Percentiles rank a stretch among this genome's conserved stretches.
Conservation (phyloP, 192 early-diverging fungal genomes). For the Coemansia sp. region DNA sequence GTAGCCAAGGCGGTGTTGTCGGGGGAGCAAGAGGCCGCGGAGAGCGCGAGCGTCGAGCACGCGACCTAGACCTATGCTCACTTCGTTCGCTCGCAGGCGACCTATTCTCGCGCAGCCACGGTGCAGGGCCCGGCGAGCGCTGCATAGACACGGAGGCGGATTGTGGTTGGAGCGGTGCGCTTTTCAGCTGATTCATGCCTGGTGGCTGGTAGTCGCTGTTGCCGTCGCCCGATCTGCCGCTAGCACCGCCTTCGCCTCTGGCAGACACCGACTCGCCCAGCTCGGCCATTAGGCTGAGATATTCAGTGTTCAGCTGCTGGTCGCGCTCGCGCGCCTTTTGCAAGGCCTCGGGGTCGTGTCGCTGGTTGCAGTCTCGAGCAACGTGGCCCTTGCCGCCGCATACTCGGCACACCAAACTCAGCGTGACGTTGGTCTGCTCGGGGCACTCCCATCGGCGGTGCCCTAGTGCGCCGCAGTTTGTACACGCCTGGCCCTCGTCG, state of each 20-base stretch:
- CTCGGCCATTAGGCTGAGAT: conserved; percentile 92
- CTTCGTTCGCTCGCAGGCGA: conserved; percentile 9
- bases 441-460: conserved; percentile 93
- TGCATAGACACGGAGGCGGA: neutral
- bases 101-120: conserved; percentile 27
- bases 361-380: conserved; percentile 86
- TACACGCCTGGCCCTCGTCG: conserved; percentile 91
- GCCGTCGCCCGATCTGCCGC: neutral
- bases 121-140: conserved; percentile 19
- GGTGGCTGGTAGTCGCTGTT: neutral
- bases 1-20: conserved; percentile 39
- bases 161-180: neutral
- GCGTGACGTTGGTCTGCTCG: conserved; percentile 81
- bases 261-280: conserved; percentile 63
- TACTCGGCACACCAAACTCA: conserved; percentile 80
- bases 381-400: conserved; percentile 90
- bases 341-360: conserved; percentile 78
- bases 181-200: neutral
- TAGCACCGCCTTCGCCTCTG: neutral
- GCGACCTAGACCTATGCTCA: conserved; percentile 1
- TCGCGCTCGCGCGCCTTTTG: conserved; percentile 73
- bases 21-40: conserved; percentile 23
- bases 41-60: conserved; percentile 17
- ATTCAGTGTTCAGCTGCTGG: conserved; percentile 85
- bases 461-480: conserved; percentile 87